Evolutionary conservation across 257 asterid genomes (phyloP).

Genomic region (Asclepias syriaca): DNA sequence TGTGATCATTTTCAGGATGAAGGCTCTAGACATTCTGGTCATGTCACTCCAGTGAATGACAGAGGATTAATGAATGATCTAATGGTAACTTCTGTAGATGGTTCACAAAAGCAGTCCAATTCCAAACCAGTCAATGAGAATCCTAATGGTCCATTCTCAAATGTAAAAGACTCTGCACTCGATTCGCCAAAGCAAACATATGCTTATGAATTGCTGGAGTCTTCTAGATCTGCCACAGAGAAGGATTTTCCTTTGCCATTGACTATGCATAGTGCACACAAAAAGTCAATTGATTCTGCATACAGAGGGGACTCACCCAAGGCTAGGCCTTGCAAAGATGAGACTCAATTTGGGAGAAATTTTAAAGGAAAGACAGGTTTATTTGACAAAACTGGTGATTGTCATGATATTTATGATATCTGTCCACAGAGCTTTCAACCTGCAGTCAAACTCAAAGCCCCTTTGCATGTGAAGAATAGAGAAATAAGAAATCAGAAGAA

Average conservation of each 20-base stretch:
- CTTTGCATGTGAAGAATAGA: slow-evolving; percentile 40
- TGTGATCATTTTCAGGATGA: neutral
- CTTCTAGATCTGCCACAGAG: neutral
- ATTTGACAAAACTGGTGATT: slow-evolving; percentile 18
- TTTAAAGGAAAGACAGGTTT: slow-evolving; percentile 19
- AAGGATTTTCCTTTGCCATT: neutral
- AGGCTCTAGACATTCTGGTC: neutral
- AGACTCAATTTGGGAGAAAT: slow-evolving; percentile 22
- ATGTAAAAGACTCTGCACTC: neutral
- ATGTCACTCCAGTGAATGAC: neutral
- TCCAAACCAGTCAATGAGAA: neutral
- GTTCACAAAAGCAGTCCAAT: neutral
- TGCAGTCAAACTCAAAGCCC: slow-evolving; percentile 29
- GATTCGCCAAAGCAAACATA: neutral
- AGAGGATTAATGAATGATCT: neutral
- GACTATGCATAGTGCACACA: neutral
- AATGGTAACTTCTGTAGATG: neutral
- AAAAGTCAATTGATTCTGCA: neutral
- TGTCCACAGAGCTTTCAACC: slow-evolving; percentile 30
- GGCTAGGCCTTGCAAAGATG: slow-evolving; percentile 10
- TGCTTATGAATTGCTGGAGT: neutral
- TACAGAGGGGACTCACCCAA: slow-evolving; percentile 1
- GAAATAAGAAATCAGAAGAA: slow-evolving; percentile 42
- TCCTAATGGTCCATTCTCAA: neutral
- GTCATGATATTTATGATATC: slow-evolving; percentile 45